Base-by-base conservation (phyloP, 148 eudicot species). In the Silene conica region DNA sequence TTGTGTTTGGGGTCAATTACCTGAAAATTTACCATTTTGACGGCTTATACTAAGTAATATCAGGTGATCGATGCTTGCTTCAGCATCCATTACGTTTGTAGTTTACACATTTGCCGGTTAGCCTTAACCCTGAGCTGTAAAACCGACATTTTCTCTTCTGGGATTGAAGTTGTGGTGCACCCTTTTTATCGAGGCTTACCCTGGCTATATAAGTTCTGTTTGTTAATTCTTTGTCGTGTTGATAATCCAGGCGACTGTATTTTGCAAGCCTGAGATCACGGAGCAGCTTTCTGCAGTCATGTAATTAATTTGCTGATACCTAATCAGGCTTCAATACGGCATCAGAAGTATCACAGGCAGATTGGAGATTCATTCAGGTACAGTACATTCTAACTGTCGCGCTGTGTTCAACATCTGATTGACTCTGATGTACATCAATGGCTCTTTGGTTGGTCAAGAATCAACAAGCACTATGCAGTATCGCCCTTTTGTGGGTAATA, bases 201-300 rank as follows among this genome's bases (percentile, higher is more conserved):
- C 41, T 28, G 31, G 31, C 31, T 28, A 28, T 28, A 28, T 3
- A 28, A 28, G n/a, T n/a, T n/a, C n/a, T n/a, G 14, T n/a, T 4
- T 18, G 11, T 63, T 55, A 57, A 67, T 43, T 48, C 19, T 69
- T 66, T 31, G 26, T 41, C 23, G 56, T 62, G 1, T 20, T 21
- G 14, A 19, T 54, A 64, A 38, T 74, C 64, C 80, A 94, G 97
- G 93, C 41, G 76, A 77, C 55, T 94, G 98, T 73, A 89, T 92
- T 69, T 61, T 94, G 76, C 85, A 85, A 89, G 87, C 86, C 56
- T 94, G 98, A 97, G 85, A 85, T 85, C 81, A 91, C 60, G 96
- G 90, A 73, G 73, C 96, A 23, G 85, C 88, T 38, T 71, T 89
- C 73, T 89, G 73, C 96, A 86, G 68, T 89, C 97, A 41, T 94